A percentile compares a stretch with the other conserved stretches of the same genome.
phyloP scores from a whole-genome alignment of 345 rosid species.

The rapeseed (Brassica napus) region Da-Ae NC_063442.1:5045501-5046000 shows the following conservation, averaged over 20 bases:
- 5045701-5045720: slow-evolving; percentile 69
- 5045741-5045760: slow-evolving; percentile 46
- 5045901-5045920: neutral
- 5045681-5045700: slow-evolving; percentile 86
- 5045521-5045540: neutral
- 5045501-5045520: slow-evolving; percentile 7
- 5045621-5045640: slow-evolving; percentile 53
- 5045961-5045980: neutral
- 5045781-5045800: neutral
- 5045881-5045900: neutral
- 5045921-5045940: neutral
- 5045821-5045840: too few relatives aligned
- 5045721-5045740: slow-evolving; percentile 84
- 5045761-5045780: neutral
- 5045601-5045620: slow-evolving; percentile 41
- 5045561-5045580: slow-evolving; percentile 9
- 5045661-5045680: slow-evolving; percentile 80
- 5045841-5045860: neutral
- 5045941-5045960: neutral
- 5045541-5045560: neutral
- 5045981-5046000: too few relatives aligned
- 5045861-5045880: neutral
- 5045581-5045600: slow-evolving; percentile 21
- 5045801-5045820: neutral
- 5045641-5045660: slow-evolving; percentile 61